Evolutionary conservation across 1,284 basidiomycete species (phyloP).

Genomic region (Microbotryum lychnidis-dioicae): DNA sequence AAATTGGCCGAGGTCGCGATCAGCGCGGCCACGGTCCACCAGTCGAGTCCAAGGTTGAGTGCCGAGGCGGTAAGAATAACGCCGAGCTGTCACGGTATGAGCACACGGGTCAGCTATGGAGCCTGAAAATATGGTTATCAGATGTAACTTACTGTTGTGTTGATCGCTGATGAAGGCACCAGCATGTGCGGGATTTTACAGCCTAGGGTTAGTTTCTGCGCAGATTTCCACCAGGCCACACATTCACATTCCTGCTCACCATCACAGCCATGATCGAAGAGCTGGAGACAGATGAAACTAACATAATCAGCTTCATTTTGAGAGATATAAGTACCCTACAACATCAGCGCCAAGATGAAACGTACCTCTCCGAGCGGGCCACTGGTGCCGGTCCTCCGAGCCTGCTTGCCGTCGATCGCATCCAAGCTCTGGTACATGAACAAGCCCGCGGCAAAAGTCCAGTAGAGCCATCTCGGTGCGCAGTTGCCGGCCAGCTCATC

Average conservation of each 20-base stretch:
- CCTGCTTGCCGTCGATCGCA: conserved; percentile 76
- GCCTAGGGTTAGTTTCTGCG: not conserved
- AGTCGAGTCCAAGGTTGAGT: conserved; percentile 81
- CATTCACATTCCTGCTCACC: not conserved
- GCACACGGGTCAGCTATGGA: conserved; percentile 36
- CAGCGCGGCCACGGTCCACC: conserved; percentile 92
- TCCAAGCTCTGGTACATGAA: conserved; percentile 90
- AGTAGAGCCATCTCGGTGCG: conserved; percentile 75
- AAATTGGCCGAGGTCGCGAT: conserved; percentile 84
- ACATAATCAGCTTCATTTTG: not conserved
- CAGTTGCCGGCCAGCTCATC: conserved; percentile 46
- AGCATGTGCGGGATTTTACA: not conserved
- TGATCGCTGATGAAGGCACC: conserved; percentile 77
- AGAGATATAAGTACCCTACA: too few species aligned
- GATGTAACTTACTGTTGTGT: conserved; percentile 58
- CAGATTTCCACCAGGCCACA: not conserved
- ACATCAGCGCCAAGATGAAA: too few species aligned
- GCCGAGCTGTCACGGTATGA: conserved; percentile 51
- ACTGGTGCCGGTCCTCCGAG: conserved; percentile 87
- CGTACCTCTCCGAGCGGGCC: conserved; percentile 51
- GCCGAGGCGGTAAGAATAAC: conserved; percentile 73
- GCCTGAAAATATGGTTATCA: too few species aligned
- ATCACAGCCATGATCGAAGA: conserved; percentile 86
- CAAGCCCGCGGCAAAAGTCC: conserved; percentile 74
- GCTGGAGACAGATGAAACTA: conserved; percentile 42